Evolutionary conservation across 495 filamentous ascomycete species (phyloP), one percentile per base, ranked within the genome.

Genomic region (Aspergillus ostianus): DNA sequence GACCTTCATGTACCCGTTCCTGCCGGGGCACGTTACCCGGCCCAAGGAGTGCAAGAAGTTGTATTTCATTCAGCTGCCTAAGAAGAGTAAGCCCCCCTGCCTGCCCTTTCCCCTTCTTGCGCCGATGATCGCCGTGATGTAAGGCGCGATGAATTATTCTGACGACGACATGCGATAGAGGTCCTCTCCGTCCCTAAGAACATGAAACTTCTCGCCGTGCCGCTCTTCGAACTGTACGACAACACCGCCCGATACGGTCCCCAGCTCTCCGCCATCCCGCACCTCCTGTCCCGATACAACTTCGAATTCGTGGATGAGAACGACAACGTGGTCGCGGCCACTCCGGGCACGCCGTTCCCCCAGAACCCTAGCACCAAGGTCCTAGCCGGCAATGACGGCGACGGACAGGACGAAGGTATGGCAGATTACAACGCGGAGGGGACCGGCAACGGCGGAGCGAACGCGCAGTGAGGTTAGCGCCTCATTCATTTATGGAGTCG

Each of bases 11-110:
- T 98, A 98, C 73, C 94, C 94, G 0, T 98, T 96, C 75, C 86
- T 97, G 48, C 94, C 94, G 7, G 90, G 92, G 18, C 94, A 98
- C 73, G 90, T 96, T 58, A 96, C 94, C 9, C 83, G 95, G 47
- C 94, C 94, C 18, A 98, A 97, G 80, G 94, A 98, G 82, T 97
- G 93, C 80, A 98, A 98, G 82, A 98, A 98, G 83, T 80, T 97
- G 51, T 98, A 97, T 72, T 90, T 98, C 56, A 96, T 98, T 53
- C 90, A 96, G 74, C 76, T 98, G 19, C 94, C 94, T 0, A 83
- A 90, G 71, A 92, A 88, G 60, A 98, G 93, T 96, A 82, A 29
- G 89, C 84, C 13, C 26, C 44, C 51, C 2, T 26, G 29, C 47
- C 30, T 12, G 23, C 23, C 23, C 23, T 26, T n/a, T n/a, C 23